phyloP scores from a whole-genome alignment of 176 grass and related monocot species.

The Zea mays region Zm-B73-REFERENCE-NAM-5.0 NC_050096.1:47421501-47422000 shows the following conservation, averaged over 20 bases:
- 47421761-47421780: conserved; percentile 18
- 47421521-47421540: conserved; percentile 5
- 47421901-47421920: background rate
- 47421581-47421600: background rate
- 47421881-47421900: background rate
- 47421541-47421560: background rate
- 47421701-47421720: background rate
- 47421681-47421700: background rate
- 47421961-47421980: background rate
- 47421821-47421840: background rate
- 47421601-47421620: conserved; percentile 16
- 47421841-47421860: background rate
- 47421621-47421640: background rate
- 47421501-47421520: conserved; percentile 40
- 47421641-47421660: conserved; percentile 23
- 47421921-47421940: conserved; percentile 20
- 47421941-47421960: conserved; percentile 9
- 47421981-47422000: background rate
- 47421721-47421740: background rate
- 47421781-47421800: background rate
- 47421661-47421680: background rate
- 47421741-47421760: conserved; percentile 1
- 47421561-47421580: background rate
- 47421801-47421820: background rate
- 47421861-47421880: conserved; percentile 12